Conservation (phyloP, 2,329 filamentous ascomycete species). For the Talaromyces sp. region DNA sequence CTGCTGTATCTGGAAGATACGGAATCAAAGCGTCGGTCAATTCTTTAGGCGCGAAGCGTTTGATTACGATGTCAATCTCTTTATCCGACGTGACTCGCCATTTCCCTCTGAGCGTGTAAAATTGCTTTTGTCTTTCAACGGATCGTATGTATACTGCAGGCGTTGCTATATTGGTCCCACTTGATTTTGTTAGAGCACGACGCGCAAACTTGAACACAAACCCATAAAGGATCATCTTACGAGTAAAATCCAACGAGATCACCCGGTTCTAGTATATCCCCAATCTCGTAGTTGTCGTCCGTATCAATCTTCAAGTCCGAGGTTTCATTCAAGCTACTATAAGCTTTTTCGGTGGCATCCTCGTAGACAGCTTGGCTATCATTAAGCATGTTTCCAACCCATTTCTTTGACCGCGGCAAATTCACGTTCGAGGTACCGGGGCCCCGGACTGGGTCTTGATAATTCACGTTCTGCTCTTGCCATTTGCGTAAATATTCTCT, state of each 20-base stretch:
- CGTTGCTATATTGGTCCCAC: slow-evolving; percentile 25
- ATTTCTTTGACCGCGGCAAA: not conserved
- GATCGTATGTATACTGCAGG: slow-evolving; percentile 40
- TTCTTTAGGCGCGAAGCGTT: slow-evolving; percentile 43
- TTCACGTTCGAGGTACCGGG: slow-evolving; percentile 17
- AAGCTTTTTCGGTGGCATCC: slow-evolving; percentile 22
- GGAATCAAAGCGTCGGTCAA: slow-evolving; percentile 45
- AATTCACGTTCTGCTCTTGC: slow-evolving; percentile 29
- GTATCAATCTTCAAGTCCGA: slow-evolving; percentile 24
- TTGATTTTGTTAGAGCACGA: slow-evolving; percentile 9
- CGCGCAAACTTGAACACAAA: not conserved
- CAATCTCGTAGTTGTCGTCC: slow-evolving; percentile 27
- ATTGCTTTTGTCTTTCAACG: slow-evolving; percentile 38
- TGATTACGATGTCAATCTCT: slow-evolving; percentile 46
- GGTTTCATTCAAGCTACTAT: slow-evolving; percentile 22
- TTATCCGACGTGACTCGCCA: slow-evolving; percentile 37
- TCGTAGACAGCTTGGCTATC: slow-evolving; percentile 26
- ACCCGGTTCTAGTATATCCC: slow-evolving; percentile 33
- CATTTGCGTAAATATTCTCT: slow-evolving; percentile 39
- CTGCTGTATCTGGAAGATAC: slow-evolving; percentile 43
- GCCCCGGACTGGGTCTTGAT: slow-evolving; percentile 27
- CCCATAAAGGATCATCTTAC: slow-evolving; percentile 20
- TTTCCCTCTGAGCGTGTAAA: slow-evolving; percentile 40
- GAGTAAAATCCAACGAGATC: slow-evolving; percentile 35
- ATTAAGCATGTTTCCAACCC: slow-evolving; percentile 32